Evolutionary conservation across 2,329 filamentous ascomycete species (phyloP).

Genomic region (Chaetoscypha palmicola): DNA sequence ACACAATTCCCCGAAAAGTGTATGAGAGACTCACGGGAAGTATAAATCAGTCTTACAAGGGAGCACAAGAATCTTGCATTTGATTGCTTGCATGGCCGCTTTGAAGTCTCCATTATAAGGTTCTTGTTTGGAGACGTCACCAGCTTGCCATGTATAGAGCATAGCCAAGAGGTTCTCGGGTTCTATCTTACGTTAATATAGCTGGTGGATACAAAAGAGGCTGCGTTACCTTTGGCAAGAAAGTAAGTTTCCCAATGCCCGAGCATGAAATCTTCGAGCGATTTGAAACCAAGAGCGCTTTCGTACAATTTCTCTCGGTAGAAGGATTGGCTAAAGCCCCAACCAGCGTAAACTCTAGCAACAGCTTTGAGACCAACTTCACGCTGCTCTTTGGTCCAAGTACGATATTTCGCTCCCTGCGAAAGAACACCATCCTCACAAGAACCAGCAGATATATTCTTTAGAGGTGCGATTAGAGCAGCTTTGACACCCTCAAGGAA

Average conservation of each 20-base stretch:
- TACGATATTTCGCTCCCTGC: conserved; percentile 34
- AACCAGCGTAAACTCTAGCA: conserved; percentile 67
- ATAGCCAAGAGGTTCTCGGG: conserved; percentile 69
- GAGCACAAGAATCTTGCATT: conserved; percentile 64
- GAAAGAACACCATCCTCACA: conserved; percentile 38
- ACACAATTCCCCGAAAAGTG: not conserved
- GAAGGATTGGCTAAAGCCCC: conserved; percentile 74
- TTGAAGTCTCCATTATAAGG: conserved; percentile 62
- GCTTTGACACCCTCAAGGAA: conserved; percentile 60
- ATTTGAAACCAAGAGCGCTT: conserved; percentile 54
- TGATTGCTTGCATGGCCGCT: conserved; percentile 60
- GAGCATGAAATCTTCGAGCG: conserved; percentile 66
- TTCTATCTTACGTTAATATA: conserved; percentile 36
- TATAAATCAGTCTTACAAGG: conserved; percentile 71
- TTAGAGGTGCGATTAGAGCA: conserved; percentile 51
- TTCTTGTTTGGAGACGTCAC: conserved; percentile 60
- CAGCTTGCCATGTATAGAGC: conserved; percentile 73
- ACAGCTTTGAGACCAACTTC: conserved; percentile 60
- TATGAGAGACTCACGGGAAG: conserved; percentile 51
- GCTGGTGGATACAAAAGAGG: not conserved
- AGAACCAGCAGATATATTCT: conserved; percentile 44
- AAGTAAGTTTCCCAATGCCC: conserved; percentile 74
- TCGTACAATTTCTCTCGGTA: conserved; percentile 67
- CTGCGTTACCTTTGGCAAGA: conserved; percentile 48
- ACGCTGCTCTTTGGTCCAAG: conserved; percentile 48